phyloP scores from a whole-genome alignment of 352 stramenopile species.

The Globisporangium abappressorium region DNA sequence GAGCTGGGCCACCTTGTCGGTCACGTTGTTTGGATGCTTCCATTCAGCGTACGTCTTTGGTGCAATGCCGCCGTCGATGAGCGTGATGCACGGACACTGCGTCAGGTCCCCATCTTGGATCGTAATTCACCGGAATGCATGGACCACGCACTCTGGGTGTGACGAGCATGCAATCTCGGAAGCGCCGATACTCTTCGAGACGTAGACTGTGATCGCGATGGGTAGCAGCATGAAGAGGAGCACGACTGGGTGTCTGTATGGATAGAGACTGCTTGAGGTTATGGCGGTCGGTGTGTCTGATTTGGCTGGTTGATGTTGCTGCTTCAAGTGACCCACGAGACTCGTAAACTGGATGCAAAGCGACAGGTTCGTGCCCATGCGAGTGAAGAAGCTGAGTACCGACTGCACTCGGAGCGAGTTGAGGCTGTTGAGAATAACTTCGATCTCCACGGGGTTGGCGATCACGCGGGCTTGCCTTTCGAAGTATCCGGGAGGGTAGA shows the following conservation, averaged over 20 bases:
- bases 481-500: constrained; percentile 20
- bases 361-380: background rate
- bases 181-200: constrained; percentile 9
- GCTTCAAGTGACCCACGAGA: background rate
- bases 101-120: background rate
- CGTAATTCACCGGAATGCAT: constrained; percentile 3
- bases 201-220: background rate
- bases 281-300: background rate
- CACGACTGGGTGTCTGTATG: constrained; percentile 12
- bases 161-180: background rate
- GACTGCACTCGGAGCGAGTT: background rate
- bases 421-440: background rate
- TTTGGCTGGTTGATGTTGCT: background rate
- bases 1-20: constrained; percentile 19
- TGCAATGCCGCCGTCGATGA: constrained; percentile 22
- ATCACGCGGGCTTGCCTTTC: constrained; percentile 15
- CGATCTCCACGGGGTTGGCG: background rate
- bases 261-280: background rate
- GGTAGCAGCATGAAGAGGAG: constrained; percentile 4
- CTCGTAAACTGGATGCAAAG: background rate
- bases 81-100: constrained; percentile 29
- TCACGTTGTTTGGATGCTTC: constrained; percentile 17
- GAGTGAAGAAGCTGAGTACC: background rate
- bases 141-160: constrained; percentile 14
- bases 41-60: constrained; percentile 22